Evolutionary conservation across 140 eudicot genomes (phyloP).

Genomic region (Oenanthe javanica): DNA sequence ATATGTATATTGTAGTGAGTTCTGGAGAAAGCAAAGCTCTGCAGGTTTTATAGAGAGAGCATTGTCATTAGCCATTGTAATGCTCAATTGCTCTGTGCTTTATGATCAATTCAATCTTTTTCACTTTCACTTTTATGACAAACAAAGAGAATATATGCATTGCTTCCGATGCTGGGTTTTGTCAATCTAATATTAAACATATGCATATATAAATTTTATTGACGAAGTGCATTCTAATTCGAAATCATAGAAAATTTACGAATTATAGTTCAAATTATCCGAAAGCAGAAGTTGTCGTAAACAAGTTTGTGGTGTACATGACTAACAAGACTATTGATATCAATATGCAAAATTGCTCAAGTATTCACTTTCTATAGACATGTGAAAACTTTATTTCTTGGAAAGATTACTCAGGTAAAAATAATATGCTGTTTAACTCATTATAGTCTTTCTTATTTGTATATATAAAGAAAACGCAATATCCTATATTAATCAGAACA

Average conservation of each 20-base stretch:
- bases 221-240: background rate
- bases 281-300: background rate
- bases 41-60: constrained; percentile 5
- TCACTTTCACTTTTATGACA: constrained; percentile 26
- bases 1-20: background rate
- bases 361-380: background rate
- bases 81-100: background rate
- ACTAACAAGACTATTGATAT: background rate
- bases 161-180: constrained; percentile 41
- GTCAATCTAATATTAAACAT: background rate
- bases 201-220: background rate
- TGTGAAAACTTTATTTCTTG: background rate
- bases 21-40: background rate
- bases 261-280: background rate
- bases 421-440: background rate
- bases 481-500: background rate
- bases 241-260: background rate
- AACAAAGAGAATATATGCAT: constrained; percentile 39
- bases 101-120: background rate
- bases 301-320: background rate
- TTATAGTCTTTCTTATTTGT: background rate
- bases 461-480: background rate
- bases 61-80: background rate
- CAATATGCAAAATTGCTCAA: background rate
- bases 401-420: background rate